Evolutionary conservation across 176 grass and related monocot genomes (phyloP).

Genomic region (Carex myosuroides): DNA sequence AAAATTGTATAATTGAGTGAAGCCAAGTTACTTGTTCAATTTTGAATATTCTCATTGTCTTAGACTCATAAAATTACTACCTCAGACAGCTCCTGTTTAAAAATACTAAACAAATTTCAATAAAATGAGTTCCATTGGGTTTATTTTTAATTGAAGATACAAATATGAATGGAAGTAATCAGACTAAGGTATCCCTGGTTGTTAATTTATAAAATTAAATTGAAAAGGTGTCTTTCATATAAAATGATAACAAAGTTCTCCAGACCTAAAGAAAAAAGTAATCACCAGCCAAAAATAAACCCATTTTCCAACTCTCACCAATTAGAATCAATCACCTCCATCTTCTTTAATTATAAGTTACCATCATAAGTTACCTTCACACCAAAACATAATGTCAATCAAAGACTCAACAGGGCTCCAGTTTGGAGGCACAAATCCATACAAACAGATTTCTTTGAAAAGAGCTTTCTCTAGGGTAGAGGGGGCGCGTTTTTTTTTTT

Average conservation of each 20-base stretch:
- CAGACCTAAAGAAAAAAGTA: background rate
- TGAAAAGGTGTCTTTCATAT: background rate
- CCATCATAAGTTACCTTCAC: background rate
- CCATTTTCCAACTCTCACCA: background rate
- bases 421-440: background rate
- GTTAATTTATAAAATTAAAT: background rate
- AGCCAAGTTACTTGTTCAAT: no score
- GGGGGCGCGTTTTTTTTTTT: no score
- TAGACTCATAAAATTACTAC: background rate
- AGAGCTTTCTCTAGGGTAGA: no score
- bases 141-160: background rate
- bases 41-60: background rate
- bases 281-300: background rate
- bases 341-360: background rate
- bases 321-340: background rate
- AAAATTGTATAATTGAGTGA: background rate
- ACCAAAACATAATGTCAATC: background rate
- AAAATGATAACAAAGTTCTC: no score
- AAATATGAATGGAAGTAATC: background rate
- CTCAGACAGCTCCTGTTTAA: background rate
- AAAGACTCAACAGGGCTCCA: background rate
- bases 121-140: background rate
- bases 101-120: background rate
- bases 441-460: background rate
- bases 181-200: background rate